Conservation (phyloP, 192 early-diverging fungal genomes). For the Gonapodya prolifera region DNA sequence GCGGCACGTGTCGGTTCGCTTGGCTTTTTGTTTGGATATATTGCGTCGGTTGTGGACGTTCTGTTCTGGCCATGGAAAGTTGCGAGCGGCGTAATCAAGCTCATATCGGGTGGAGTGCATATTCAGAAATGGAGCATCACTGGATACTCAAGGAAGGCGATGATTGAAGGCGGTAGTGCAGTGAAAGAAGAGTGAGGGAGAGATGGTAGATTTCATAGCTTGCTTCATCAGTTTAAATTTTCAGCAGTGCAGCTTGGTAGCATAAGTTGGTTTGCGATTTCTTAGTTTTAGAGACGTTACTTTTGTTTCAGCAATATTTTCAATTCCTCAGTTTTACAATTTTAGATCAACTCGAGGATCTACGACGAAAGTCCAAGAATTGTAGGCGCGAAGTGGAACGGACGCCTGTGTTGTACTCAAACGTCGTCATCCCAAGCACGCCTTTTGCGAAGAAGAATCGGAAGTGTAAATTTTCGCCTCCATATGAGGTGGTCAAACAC, state of each 20-base stretch:
- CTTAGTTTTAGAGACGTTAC: no score
- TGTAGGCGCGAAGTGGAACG: neutral
- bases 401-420: neutral
- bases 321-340: no score
- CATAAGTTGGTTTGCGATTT: no score
- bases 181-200: no score
- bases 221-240: no score
- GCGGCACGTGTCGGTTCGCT: neutral
- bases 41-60: neutral
- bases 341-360: no score
- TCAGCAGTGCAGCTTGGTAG: no score
- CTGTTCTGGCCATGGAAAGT: neutral
- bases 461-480: no score
- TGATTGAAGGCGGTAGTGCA: neutral
- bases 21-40: neutral
- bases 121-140: neutral
- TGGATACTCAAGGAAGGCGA: neutral
- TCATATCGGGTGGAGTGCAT: neutral
- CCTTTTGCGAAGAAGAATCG: no score
- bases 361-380: neutral
- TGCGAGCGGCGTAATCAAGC: neutral
- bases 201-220: no score
- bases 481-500: neutral
- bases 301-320: no score
- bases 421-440: neutral